phyloP scores from a whole-genome alignment of 495 filamentous ascomycete species.

The Paragyromitra xinjiangensis region DNA sequence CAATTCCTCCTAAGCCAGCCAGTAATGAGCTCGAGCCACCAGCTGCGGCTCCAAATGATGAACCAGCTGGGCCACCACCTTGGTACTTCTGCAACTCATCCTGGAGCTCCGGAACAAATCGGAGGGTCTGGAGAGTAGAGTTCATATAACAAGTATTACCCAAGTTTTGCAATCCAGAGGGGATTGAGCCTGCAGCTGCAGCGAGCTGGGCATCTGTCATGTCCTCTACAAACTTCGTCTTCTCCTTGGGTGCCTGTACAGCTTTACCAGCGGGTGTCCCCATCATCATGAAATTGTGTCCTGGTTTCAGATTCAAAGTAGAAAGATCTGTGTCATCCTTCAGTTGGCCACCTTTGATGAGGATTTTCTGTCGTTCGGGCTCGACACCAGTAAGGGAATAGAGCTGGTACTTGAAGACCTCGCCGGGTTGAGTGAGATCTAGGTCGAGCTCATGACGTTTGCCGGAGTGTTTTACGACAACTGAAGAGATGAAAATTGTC shows the following conservation, averaged over 20 bases:
- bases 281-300: slow-evolving; percentile 95
- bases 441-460: slow-evolving; percentile 94
- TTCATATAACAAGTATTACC: slow-evolving; percentile 99
- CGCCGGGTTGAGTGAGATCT: slow-evolving; percentile 82
- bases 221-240: slow-evolving; percentile 89
- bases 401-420: slow-evolving; percentile 93
- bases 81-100: slow-evolving; percentile 77
- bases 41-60: slow-evolving; percentile 54
- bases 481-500: slow-evolving; percentile 61
- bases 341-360: slow-evolving; percentile 91
- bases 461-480: slow-evolving; percentile 92
- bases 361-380: slow-evolving; percentile 92
- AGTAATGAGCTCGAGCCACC: slow-evolving; percentile 58
- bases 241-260: slow-evolving; percentile 79
- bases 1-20: slow-evolving; percentile 68
- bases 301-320: slow-evolving; percentile 81
- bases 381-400: slow-evolving; percentile 96
- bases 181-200: slow-evolving; percentile 79
- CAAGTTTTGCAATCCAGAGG: slow-evolving; percentile 88
- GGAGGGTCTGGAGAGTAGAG: slow-evolving; percentile 88
- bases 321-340: slow-evolving; percentile 93
- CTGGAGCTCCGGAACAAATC: slow-evolving; percentile 90
- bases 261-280: slow-evolving; percentile 75
- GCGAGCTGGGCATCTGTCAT: slow-evolving; percentile 97
- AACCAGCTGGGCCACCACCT: slow-evolving; percentile 35